Evolutionary conservation across 2,329 filamentous ascomycete genomes (phyloP).

Genomic region (Fusarium sp.): DNA sequence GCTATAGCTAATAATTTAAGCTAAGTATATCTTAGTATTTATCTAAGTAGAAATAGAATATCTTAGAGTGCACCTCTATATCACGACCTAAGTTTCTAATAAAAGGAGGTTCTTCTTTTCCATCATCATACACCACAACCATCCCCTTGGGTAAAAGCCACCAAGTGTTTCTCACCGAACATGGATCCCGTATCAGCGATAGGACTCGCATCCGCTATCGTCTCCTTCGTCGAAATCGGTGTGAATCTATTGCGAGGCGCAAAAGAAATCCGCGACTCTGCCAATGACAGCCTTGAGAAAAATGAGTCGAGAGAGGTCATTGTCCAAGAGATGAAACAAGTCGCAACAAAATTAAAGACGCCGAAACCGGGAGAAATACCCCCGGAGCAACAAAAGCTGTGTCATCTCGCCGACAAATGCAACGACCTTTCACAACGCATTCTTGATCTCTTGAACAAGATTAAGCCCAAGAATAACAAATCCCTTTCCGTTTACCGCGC

Average conservation of each 20-base stretch:
- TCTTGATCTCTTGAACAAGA: neutral
- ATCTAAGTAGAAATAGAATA: too few relatives aligned
- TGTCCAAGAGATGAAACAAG: neutral
- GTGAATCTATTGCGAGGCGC: neutral
- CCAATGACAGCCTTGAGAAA: neutral
- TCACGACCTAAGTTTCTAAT: too few relatives aligned
- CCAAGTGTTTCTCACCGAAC: neutral
- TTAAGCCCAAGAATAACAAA: neutral
- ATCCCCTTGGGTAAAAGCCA: too few relatives aligned
- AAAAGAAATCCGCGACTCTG: neutral
- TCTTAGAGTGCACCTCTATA: too few relatives aligned
- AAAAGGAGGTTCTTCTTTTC: neutral
- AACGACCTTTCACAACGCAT: neutral
- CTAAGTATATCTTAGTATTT: too few relatives aligned
- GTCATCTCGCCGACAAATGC: neutral
- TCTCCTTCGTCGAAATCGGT: neutral
- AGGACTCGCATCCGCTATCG: neutral
- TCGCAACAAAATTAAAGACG: neutral
- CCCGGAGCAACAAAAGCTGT: neutral
- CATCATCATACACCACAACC: too few relatives aligned
- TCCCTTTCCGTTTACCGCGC: neutral
- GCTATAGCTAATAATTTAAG: too few relatives aligned
- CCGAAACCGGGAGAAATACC: neutral
- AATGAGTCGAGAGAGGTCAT: neutral
- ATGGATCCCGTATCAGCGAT: slow-evolving; percentile 5